phyloP scores from a whole-genome alignment of 2,329 filamentous ascomycete genomes.

The Chaetomiaceae sp. region DNA sequence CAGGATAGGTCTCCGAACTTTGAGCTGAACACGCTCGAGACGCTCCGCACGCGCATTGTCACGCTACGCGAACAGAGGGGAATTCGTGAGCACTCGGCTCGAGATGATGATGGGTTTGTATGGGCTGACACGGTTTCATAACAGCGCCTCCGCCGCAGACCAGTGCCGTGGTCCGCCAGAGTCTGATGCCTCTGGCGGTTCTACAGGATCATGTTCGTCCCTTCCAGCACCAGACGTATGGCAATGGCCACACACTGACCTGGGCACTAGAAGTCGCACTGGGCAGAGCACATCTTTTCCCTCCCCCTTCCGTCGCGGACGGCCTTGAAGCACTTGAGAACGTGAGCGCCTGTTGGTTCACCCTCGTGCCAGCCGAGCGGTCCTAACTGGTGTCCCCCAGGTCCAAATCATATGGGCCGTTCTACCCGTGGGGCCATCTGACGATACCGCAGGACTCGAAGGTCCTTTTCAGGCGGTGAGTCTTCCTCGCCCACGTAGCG shows the following conservation, averaged over 20 bases:
- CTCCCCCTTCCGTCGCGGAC: constrained; percentile 49
- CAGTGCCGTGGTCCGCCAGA: constrained; percentile 34
- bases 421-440: constrained; percentile 40
- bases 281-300: constrained; percentile 59
- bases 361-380: neutral
- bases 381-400: constrained; percentile 27
- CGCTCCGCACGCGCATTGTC: constrained; percentile 45
- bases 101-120: neutral
- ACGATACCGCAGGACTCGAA: constrained; percentile 45
- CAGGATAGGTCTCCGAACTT: constrained; percentile 46
- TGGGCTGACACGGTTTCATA: constrained; percentile 3
- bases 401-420: constrained; percentile 45
- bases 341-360: constrained; percentile 27
- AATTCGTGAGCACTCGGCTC: constrained; percentile 41
- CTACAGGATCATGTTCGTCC: constrained; percentile 24
- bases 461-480: constrained; percentile 53
- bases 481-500: neutral
- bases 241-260: neutral
- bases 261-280: constrained; percentile 45
- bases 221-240: neutral
- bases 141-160: constrained; percentile 35
- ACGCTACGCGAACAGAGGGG: constrained; percentile 49
- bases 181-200: constrained; percentile 27
- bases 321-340: constrained; percentile 40
- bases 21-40: constrained; percentile 52